Evolutionary conservation across 495 filamentous ascomycete genomes (phyloP).

Genomic region (Xylaria bambusicola): DNA sequence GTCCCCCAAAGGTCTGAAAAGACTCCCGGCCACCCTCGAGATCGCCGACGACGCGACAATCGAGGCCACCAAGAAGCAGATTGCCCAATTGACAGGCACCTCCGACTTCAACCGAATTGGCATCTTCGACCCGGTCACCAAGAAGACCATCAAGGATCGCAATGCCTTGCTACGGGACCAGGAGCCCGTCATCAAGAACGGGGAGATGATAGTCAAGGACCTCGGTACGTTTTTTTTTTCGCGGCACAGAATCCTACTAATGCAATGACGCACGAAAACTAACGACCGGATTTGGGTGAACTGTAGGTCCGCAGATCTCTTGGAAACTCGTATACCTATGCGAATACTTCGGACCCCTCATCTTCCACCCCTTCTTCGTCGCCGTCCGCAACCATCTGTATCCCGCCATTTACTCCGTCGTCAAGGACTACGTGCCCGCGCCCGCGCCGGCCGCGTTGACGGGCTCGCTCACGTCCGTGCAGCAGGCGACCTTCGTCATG

Average conservation of each 20-base stretch:
- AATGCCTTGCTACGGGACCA: slow-evolving; percentile 58
- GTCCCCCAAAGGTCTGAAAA: slow-evolving; percentile 60
- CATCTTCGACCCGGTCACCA: slow-evolving; percentile 70
- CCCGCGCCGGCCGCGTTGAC: slow-evolving; percentile 19
- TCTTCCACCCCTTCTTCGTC: slow-evolving; percentile 77
- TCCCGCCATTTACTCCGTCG: slow-evolving; percentile 54
- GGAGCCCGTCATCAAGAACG: slow-evolving; percentile 65
- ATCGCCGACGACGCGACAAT: slow-evolving; percentile 61
- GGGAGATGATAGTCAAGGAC: slow-evolving; percentile 87
- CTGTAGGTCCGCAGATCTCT: slow-evolving; percentile 79
- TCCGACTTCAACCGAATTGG: slow-evolving; percentile 65
- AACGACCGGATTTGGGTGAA: too few species aligned
- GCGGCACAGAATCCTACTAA: slow-evolving; percentile 2
- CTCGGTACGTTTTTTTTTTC: slow-evolving; percentile 61
- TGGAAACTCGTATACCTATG: slow-evolving; percentile 95
- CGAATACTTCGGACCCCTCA: slow-evolving; percentile 92
- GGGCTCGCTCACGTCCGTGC: slow-evolving; percentile 58
- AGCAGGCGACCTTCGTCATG: slow-evolving; percentile 70
- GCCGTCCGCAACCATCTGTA: slow-evolving; percentile 76
- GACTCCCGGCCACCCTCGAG: slow-evolving; percentile 67
- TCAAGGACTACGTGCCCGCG: slow-evolving; percentile 39
- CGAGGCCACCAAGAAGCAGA: slow-evolving; percentile 55
- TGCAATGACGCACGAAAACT: slow-evolving; percentile 18
- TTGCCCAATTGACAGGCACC: slow-evolving; percentile 47
- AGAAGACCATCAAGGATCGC: slow-evolving; percentile 59